phyloP scores from a whole-genome alignment of 2,329 filamentous ascomycete genomes.

The Cladophialophora psammophila region DNA sequence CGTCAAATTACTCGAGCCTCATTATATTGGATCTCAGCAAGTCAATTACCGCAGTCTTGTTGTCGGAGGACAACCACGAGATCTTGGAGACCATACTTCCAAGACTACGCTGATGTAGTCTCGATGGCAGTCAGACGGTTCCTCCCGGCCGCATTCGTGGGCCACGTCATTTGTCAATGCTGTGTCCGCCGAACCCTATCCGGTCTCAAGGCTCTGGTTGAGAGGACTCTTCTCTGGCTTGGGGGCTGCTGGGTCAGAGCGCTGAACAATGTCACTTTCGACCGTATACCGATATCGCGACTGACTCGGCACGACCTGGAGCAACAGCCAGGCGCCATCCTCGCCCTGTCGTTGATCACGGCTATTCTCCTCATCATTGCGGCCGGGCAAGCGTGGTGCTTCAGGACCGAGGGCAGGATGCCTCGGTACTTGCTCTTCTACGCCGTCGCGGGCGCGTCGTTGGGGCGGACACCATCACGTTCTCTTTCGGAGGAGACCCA shows the following conservation, averaged over 20 bases:
- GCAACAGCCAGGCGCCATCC: conserved; percentile 65
- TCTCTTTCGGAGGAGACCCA: conserved; percentile 17
- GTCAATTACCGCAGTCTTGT: conserved; percentile 63
- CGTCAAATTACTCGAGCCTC: conserved; percentile 61
- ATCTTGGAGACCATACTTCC: conserved; percentile 49
- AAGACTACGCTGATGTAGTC: conserved; percentile 62
- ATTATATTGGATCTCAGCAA: conserved; percentile 63
- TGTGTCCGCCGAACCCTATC: conserved; percentile 59
- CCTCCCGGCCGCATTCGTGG: conserved; percentile 66
- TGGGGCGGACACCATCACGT: conserved; percentile 21
- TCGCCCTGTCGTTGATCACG: conserved; percentile 63
- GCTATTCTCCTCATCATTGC: conserved; percentile 59
- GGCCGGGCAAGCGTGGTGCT: conserved; percentile 63
- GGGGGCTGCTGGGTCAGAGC: conserved; percentile 67
- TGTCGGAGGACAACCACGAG: conserved; percentile 59
- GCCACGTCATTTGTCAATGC: conserved; percentile 64
- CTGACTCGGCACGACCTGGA: conserved; percentile 66
- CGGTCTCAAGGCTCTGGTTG: conserved; percentile 63
- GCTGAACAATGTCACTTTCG: conserved; percentile 69
- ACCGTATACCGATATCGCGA: conserved; percentile 67
- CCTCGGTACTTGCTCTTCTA: conserved; percentile 60
- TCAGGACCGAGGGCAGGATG: conserved; percentile 66
- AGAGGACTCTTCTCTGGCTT: conserved; percentile 68
- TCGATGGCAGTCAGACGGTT: conserved; percentile 64
- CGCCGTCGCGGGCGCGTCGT: conserved; percentile 48